Evolutionary conservation across 192 early-diverging fungal genomes (phyloP).

Genomic region (Coemansia sp.): DNA sequence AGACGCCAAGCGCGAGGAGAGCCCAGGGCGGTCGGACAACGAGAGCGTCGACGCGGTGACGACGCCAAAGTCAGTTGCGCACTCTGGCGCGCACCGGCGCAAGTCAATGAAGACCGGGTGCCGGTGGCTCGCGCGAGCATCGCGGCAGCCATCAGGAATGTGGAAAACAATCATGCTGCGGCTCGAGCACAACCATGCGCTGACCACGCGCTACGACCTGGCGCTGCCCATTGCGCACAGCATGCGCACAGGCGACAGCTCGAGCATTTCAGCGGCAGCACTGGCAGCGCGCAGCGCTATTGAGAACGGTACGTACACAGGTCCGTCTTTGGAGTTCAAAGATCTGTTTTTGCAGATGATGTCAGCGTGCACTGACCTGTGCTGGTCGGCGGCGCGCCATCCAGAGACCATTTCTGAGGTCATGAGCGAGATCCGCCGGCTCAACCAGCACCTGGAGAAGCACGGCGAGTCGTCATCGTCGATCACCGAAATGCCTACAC

Average conservation of each 20-base stretch:
- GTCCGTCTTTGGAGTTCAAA: slow-evolving; percentile 44
- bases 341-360: slow-evolving; percentile 51
- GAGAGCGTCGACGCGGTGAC: slow-evolving; percentile 5
- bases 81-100: slow-evolving; percentile 53
- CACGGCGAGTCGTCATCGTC: slow-evolving; percentile 4
- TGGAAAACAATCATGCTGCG: slow-evolving; percentile 57
- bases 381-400: slow-evolving; percentile 53
- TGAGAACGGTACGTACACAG: slow-evolving; percentile 34
- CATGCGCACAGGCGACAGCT: slow-evolving; percentile 39
- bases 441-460: slow-evolving; percentile 44
- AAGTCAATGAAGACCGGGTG: slow-evolving; percentile 57
- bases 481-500: neutral
- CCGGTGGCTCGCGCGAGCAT: slow-evolving; percentile 55
- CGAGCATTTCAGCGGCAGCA: slow-evolving; percentile 38
- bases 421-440: slow-evolving; percentile 49
- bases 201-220: slow-evolving; percentile 43
- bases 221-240: slow-evolving; percentile 4
- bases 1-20: slow-evolving; percentile 50
- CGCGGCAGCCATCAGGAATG: slow-evolving; percentile 52
- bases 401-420: slow-evolving; percentile 48
- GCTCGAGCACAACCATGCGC: slow-evolving; percentile 54
- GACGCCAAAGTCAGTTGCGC: slow-evolving; percentile 18
- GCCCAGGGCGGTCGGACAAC: slow-evolving; percentile 16
- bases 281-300: slow-evolving; percentile 36
- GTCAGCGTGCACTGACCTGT: slow-evolving; percentile 45